phyloP scores from a whole-genome alignment of 148 eudicot genomes.

The Amaranthus palmeri region DNA sequence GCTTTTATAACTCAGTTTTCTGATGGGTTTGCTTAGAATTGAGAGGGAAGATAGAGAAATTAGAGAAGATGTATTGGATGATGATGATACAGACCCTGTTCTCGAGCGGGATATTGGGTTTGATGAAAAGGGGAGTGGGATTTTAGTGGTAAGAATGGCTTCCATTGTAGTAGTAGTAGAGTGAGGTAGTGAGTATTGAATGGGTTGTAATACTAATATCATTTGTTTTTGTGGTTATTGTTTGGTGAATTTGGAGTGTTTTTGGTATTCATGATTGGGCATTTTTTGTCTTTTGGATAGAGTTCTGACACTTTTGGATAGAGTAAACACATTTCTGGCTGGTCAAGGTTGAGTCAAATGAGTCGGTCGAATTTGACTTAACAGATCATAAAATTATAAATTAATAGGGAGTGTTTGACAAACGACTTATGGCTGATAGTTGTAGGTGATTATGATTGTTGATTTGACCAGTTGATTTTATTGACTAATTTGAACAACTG shows the following conservation, averaged over 20 bases:
- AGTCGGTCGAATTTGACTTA: too few species aligned
- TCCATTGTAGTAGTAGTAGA: constrained; percentile 8
- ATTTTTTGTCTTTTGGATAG: background rate
- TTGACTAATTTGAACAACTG: too few species aligned
- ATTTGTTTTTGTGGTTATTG: background rate
- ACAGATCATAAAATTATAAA: too few species aligned
- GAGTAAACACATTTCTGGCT: too few species aligned
- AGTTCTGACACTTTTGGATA: background rate
- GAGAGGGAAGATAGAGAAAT: constrained; percentile 20
- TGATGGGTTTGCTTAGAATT: constrained; percentile 14
- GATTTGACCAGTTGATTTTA: too few species aligned
- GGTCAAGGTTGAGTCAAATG: too few species aligned
- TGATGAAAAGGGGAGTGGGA: background rate
- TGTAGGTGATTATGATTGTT: too few species aligned
- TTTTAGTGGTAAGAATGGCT: constrained; percentile 13
- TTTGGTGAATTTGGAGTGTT: background rate
- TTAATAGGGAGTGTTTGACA: too few species aligned
- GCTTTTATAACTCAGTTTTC: background rate
- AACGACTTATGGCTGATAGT: too few species aligned
- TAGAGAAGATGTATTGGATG: constrained; percentile 6
- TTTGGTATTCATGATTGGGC: background rate
- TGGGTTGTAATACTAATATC: background rate
- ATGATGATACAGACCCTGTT: too few species aligned
- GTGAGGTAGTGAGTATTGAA: too few species aligned
- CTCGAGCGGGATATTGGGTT: too few species aligned